Evolutionary conservation across 371 early-diverging fungal genomes (phyloP).

Genomic region (Phascolomyces articulosus): DNA sequence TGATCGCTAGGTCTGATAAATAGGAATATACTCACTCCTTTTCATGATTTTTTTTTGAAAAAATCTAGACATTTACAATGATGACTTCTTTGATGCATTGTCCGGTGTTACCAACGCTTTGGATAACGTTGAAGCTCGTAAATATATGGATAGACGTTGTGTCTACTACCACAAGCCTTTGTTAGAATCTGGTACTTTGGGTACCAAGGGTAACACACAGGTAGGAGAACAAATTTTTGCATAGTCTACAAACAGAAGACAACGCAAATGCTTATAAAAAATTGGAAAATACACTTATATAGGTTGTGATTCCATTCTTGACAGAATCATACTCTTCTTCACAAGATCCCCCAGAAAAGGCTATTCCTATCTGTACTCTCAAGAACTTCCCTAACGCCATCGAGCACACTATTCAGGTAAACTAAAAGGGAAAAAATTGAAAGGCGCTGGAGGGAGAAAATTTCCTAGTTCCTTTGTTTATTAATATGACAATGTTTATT

Average conservation of each 20-base stretch:
- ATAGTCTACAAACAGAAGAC: not conserved
- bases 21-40: too few species aligned
- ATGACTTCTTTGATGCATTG: conserved; percentile 89
- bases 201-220: conserved; percentile 99
- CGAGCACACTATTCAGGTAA: conserved; percentile 98
- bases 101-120: conserved; percentile 98
- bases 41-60: too few species aligned
- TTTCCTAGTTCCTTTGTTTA: not conserved
- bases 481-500: not conserved
- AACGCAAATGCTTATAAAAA: not conserved
- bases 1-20: too few species aligned
- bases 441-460: too few species aligned
- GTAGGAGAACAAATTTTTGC: conserved; percentile 2
- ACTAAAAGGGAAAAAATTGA: not conserved
- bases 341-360: conserved; percentile 99
- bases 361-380: conserved; percentile 99
- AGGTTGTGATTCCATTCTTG: conserved; percentile 88
- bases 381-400: conserved; percentile 99
- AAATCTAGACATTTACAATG: conserved; percentile 87
- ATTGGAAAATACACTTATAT: not conserved
- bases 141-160: conserved; percentile 98
- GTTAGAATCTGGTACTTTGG: conserved; percentile 99
- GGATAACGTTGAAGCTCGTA: conserved; percentile 99
- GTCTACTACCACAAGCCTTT: conserved; percentile 96
- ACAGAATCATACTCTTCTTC: conserved; percentile 99